Percentiles rank a stretch among this genome's conserved stretches.
Evolutionary conservation across 1,284 basidiomycete species (phyloP).

Genomic region (Schizophyllum amplum): DNA sequence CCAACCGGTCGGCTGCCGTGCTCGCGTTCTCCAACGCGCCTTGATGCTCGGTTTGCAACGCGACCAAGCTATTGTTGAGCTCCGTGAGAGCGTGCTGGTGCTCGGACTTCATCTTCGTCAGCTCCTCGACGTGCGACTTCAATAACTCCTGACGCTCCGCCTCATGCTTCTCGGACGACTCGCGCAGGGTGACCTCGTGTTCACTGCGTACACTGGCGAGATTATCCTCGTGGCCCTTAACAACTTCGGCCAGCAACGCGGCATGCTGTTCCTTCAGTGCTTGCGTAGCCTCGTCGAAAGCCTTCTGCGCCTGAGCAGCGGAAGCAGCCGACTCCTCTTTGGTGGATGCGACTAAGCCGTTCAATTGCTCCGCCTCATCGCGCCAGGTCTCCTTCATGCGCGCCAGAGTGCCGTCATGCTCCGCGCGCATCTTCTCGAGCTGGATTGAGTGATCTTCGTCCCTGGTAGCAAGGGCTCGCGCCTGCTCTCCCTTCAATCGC

Average conservation of each 20-base stretch:
- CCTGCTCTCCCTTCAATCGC: constrained; percentile 54
- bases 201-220: constrained; percentile 34
- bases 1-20: constrained; percentile 18
- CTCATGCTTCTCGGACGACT: constrained; percentile 18
- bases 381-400: constrained; percentile 44
- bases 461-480: constrained; percentile 40
- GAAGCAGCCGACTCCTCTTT: constrained; percentile 36
- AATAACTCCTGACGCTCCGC: constrained; percentile 17
- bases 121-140: constrained; percentile 31
- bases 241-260: constrained; percentile 42
- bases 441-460: constrained; percentile 51
- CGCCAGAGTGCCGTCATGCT: constrained; percentile 35
- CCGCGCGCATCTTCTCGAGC: constrained; percentile 35
- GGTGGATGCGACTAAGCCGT: constrained; percentile 33
- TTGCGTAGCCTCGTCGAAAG: constrained; percentile 43
- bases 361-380: constrained; percentile 43
- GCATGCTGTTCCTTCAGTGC: constrained; percentile 49
- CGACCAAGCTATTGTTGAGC: constrained; percentile 33
- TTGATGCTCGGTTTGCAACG: constrained; percentile 37
- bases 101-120: constrained; percentile 33
- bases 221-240: constrained; percentile 43
- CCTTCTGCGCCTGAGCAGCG: constrained; percentile 32
- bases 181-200: constrained; percentile 31
- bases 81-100: constrained; percentile 34
- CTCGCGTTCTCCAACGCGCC: constrained; percentile 32